phyloP scores from a whole-genome alignment of 208 protist genomes.

The Leishmania arabica region DNA sequence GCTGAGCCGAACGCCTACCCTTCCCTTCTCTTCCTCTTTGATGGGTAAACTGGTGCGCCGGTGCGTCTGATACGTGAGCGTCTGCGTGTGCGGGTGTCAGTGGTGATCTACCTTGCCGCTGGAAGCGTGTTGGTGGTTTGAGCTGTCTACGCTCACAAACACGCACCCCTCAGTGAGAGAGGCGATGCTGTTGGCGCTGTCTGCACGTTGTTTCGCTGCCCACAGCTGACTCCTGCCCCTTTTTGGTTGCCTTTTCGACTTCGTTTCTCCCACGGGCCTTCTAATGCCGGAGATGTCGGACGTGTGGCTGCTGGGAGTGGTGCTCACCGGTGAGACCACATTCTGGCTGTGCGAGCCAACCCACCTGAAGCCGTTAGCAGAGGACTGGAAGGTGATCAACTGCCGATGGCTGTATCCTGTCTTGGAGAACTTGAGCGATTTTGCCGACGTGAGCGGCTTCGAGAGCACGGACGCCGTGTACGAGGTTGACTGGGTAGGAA shows the following conservation, averaged over 20 bases:
- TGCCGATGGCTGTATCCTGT: slow-evolving; percentile 83
- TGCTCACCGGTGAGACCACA: slow-evolving; percentile 71
- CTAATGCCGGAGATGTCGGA: slow-evolving; percentile 32
- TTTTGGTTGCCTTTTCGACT: neutral
- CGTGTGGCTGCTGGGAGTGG: slow-evolving; percentile 70
- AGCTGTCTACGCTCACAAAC: neutral
- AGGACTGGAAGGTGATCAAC: slow-evolving; percentile 59
- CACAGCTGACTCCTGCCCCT: neutral
- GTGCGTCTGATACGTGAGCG: neutral
- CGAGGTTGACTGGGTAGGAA: slow-evolving; percentile 47
- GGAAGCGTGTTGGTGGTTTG: neutral
- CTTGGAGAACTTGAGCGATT: slow-evolving; percentile 38
- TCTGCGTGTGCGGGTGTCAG: neutral
- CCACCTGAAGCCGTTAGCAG: slow-evolving; percentile 38
- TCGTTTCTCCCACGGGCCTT: neutral
- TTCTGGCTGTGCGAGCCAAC: slow-evolving; percentile 78
- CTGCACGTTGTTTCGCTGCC: neutral
- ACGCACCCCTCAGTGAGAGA: neutral
- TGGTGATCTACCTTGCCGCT: neutral
- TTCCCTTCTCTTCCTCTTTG: neutral
- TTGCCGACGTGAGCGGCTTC: slow-evolving; percentile 52
- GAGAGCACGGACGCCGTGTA: slow-evolving; percentile 59
- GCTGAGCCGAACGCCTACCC: neutral
- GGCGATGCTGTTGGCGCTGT: neutral
- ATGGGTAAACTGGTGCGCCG: neutral